Evolutionary conservation across 371 early-diverging fungal species (phyloP).

Genomic region (Polyrhizophydium stewartii): DNA sequence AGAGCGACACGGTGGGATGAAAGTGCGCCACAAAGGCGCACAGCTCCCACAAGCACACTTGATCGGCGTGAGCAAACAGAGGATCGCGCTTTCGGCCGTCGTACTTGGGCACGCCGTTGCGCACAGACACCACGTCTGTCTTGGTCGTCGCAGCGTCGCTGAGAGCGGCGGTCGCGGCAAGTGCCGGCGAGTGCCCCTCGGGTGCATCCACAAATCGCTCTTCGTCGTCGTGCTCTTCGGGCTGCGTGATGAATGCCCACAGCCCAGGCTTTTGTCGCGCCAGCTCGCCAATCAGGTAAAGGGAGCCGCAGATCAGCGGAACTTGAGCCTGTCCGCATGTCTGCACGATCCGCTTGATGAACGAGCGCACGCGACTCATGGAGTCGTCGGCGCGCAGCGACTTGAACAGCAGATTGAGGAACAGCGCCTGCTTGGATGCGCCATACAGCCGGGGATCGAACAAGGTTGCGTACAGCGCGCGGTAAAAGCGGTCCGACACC

Average conservation of each 20-base stretch:
- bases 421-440: slow-evolving; percentile 87
- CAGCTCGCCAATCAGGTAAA: slow-evolving; percentile 80
- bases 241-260: slow-evolving; percentile 57
- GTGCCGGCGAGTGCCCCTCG: slow-evolving; percentile 22
- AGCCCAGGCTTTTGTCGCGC: slow-evolving; percentile 34
- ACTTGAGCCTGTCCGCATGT: slow-evolving; percentile 49
- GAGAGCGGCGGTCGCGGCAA: background rate
- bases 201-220: slow-evolving; percentile 36
- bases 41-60: slow-evolving; percentile 87
- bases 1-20: slow-evolving; percentile 87
- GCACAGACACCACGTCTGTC: slow-evolving; percentile 15
- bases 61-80: slow-evolving; percentile 71
- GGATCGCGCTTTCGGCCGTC: slow-evolving; percentile 89
- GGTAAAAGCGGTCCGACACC: slow-evolving; percentile 81
- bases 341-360: slow-evolving; percentile 87
- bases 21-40: slow-evolving; percentile 71
- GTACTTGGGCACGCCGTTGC: slow-evolving; percentile 41
- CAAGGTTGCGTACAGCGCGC: slow-evolving; percentile 82
- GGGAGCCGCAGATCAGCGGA: slow-evolving; percentile 77
- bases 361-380: slow-evolving; percentile 69
- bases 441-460: slow-evolving; percentile 74
- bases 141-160: slow-evolving; percentile 8
- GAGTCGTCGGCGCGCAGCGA: slow-evolving; percentile 74
- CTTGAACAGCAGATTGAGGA: slow-evolving; percentile 85
- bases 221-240: slow-evolving; percentile 70